Base-by-base conservation (phyloP, 768 basidiomycete genomes). In the Macrolepiota dolichaula region DNA sequence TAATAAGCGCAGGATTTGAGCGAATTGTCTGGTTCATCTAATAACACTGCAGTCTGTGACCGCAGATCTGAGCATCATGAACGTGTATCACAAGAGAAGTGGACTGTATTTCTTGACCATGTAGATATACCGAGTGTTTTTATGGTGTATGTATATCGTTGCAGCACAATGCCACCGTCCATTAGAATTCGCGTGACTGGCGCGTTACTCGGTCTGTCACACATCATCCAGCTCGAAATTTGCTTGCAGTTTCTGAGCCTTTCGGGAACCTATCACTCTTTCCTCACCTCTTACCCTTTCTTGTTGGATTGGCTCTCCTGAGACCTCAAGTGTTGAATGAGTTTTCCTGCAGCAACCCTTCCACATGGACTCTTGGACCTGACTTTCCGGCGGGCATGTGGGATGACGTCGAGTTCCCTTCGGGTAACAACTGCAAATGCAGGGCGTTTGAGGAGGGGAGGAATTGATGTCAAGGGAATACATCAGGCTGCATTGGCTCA, bases 1-100 rank as follows among this genome's bases (percentile, higher is more conserved):
- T 38, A 66, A 66, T 4, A 72, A 70, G 65, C 69, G 69, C 55
- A 67, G 65, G 35, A 24, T 50, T 38, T 54, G 46, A 49, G 15
- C 24, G 11, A 0, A 38, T 38, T 15, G 13, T 27, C 11, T 2
- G 4, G 0, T 22, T 3, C 32, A 17, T 37, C 27, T 19, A 15
- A 44, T 50, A 35, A 24, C 42, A n/a, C n/a, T n/a, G 44, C 17
- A 11, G 29, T 49, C 55, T 57, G 57, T 13, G 24, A 50, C 47
- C 24, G 29, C 46, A 22, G 55, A 46, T 29, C 10, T 57, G 19
- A 44, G 10, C 19, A 19, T 44, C 15, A 19, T 47, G 29, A 46
- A 38, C 42, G 22, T 44, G 42, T 57, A 57, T 27, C 25, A 49
- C 24, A 49, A 49, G 47, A 24, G 10, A 25, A 24, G 25, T 49